Evolutionary conservation across 371 early-diverging fungal genomes (phyloP), one percentile per base, ranked within the genome.

Genomic region (Syncephalastrum racemosum): DNA sequence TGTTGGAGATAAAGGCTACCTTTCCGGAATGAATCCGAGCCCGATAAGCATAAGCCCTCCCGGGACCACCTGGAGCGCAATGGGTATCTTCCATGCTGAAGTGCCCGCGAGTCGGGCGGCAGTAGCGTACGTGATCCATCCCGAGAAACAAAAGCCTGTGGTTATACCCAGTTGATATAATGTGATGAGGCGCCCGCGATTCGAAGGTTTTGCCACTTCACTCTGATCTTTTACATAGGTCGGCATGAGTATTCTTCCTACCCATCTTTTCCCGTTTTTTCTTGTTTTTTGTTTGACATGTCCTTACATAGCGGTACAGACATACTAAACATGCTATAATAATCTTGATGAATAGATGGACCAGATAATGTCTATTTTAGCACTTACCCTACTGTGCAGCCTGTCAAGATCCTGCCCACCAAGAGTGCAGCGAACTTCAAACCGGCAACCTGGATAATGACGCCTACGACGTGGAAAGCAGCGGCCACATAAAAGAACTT

Each of bases 161-260:
- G 93, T 90, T 41, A 97, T 89, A 50, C 94, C 90, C 59, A 91
- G 85, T 67, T 96, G 95, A 67, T 98, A 93, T 20, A 94, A 74
- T 14, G 92, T 84, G 36, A 91, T 88, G 20, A 97, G 68, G 10
- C 90, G 78, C 22, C 97, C 98, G 71, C 96, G 88, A 58, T 90
- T 83, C 23, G 80, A 65, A 20, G 90, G 80, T 39, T 90, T 86
- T 4, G 97, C 88, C 7, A 96, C 82, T 58, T 96, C 94, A 41
- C 93, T 86, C 71, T 95, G 91, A 77, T 93, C 75, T 75, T 43
- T 23, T n/a, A 45, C 6, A 45, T 49, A 20, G 4, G 12, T 14
- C 14, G 24, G n/a, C n/a, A 18, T 20, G 41, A 19, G n/a, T 12
- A 31, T 3, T 4, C n/a, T 10, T 40, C 50, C 22, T 24, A 39